Percentiles rank a stretch among this genome's conserved stretches.
These are phyloP conservation scores for Platanus orientalis DNA, from an alignment of 164 flowering plant genomes.

Conservation along the genomic window DNA sequence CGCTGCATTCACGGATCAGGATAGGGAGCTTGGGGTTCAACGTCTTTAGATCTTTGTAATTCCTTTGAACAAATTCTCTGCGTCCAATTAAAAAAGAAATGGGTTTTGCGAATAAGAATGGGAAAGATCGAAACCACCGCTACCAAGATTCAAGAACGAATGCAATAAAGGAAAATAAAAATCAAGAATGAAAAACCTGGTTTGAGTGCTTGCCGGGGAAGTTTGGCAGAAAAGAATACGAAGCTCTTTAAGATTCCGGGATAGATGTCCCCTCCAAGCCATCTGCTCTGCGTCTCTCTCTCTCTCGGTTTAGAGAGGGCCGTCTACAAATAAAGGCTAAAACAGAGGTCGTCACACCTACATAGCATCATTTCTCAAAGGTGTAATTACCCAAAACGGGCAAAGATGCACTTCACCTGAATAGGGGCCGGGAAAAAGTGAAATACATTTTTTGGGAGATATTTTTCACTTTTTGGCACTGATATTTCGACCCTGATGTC, in stretches of 20 bases:
- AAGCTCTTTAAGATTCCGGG: conserved; percentile 50
- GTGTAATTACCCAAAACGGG: too few species aligned
- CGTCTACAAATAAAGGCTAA: too few species aligned
- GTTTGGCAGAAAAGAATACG: conserved; percentile 74
- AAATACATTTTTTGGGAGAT: too few species aligned
- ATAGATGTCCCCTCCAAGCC: conserved; percentile 3
- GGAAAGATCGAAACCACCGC: not conserved
- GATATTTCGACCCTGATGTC: too few species aligned
- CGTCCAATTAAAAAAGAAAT: not conserved
- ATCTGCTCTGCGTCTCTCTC: too few species aligned
- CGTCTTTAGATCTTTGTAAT: conserved; percentile 80
- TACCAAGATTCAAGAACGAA: not conserved
- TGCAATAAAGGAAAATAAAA: not conserved
- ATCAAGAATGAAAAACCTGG: conserved; percentile 37
- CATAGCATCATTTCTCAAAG: too few species aligned
- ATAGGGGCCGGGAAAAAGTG: too few species aligned
- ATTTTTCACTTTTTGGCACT: too few species aligned
- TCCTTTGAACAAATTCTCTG: conserved; percentile 72
- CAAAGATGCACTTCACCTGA: too few species aligned
- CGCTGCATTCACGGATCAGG: conserved; percentile 75
- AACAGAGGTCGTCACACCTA: too few species aligned
- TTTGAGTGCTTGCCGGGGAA: conserved; percentile 64
- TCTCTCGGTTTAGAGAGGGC: too few species aligned
- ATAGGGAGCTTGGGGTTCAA: conserved; percentile 80
- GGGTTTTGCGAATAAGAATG: not conserved